Percentiles rank a stretch among this genome's conserved stretches.
phyloP scores from a whole-genome alignment of 2,329 filamentous ascomycete genomes.

The Colletotrichum destructivum region DNA sequence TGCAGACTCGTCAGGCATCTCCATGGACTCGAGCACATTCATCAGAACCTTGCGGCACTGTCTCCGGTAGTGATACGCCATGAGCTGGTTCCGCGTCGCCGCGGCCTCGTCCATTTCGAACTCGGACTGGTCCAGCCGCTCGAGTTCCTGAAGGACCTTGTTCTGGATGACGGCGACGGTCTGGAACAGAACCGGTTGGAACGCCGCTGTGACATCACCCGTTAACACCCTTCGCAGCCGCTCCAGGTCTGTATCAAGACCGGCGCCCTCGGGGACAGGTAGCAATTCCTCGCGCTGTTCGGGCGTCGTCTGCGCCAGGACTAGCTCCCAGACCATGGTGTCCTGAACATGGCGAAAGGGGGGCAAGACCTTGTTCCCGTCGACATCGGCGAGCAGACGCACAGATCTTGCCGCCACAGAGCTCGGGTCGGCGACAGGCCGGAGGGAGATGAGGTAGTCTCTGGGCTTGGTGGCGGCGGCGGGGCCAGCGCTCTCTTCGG shows the following conservation, averaged over 20 bases:
- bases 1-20: constrained; percentile 29
- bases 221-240: constrained; percentile 50
- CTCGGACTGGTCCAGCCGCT: constrained; percentile 63
- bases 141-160: constrained; percentile 60
- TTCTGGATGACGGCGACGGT: constrained; percentile 60
- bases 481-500: constrained; percentile 44
- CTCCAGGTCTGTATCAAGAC: constrained; percentile 43
- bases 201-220: constrained; percentile 50
- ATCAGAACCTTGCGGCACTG: constrained; percentile 65
- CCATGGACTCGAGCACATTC: constrained; percentile 59
- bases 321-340: constrained; percentile 67
- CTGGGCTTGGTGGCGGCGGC: constrained; percentile 43
- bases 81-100: constrained; percentile 61
- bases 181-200: constrained; percentile 50
- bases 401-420: constrained; percentile 63
- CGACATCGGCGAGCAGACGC: constrained; percentile 52
- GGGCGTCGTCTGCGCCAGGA: constrained; percentile 55
- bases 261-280: constrained; percentile 41
- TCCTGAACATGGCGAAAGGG: constrained; percentile 68
- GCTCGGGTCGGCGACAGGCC: constrained; percentile 62
- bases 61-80: constrained; percentile 65
- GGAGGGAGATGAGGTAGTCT: constrained; percentile 69
- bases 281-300: constrained; percentile 50
- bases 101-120: constrained; percentile 59
- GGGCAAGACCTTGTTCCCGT: constrained; percentile 48